Evolutionary conservation across 225 moss, liverwort and hornwort genomes (phyloP).

Genomic region (Climacium dendroides): DNA sequence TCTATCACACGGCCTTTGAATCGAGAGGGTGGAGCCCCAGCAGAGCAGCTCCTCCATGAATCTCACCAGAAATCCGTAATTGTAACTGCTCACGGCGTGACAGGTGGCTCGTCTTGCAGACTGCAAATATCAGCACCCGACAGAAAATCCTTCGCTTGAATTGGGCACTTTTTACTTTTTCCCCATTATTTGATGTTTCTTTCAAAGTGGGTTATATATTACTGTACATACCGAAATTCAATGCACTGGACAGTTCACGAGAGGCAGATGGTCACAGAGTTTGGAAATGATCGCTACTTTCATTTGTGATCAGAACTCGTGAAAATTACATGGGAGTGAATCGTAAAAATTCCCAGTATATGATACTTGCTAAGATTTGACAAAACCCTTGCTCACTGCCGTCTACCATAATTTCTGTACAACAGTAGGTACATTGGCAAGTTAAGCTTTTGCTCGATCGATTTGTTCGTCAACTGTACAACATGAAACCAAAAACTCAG

Average conservation of each 20-base stretch:
- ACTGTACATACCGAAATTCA: background rate
- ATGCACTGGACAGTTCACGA: background rate
- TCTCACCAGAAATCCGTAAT: background rate
- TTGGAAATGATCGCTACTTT: background rate
- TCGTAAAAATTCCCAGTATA: conserved; percentile 4
- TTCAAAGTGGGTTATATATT: background rate
- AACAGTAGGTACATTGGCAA: background rate
- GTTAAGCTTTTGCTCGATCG: background rate
- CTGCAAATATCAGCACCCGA: conserved; percentile 7
- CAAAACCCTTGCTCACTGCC: conserved; percentile 6
- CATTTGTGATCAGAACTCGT: background rate
- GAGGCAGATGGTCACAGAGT: background rate
- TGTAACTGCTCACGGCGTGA: background rate
- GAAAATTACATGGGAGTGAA: conserved; percentile 14
- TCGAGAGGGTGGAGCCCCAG: background rate
- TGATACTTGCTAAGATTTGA: background rate
- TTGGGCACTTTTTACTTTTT: background rate
- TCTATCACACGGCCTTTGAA: background rate
- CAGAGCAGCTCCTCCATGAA: background rate
- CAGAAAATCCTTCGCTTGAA: background rate
- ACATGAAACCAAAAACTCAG: background rate
- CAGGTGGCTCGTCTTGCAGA: background rate
- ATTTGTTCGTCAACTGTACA: conserved; percentile 14
- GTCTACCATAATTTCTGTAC: background rate
- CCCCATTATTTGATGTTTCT: background rate